These are phyloP conservation scores for Wolfiporia cocos DNA, from an alignment of 1,284 basidiomycete species.

Conservation along the genomic window DNA sequence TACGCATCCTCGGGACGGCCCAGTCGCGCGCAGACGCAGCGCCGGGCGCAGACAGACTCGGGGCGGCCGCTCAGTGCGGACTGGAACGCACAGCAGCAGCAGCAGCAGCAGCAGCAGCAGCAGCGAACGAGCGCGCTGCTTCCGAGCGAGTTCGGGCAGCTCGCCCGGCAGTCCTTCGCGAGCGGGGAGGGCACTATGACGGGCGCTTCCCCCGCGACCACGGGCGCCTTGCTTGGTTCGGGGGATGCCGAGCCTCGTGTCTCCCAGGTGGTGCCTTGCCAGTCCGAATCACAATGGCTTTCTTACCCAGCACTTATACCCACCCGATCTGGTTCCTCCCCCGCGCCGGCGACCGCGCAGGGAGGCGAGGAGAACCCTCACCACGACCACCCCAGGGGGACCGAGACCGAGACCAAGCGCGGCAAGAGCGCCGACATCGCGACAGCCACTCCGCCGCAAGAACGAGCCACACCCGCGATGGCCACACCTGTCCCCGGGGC, in stretches of 20 bases:
- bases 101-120: no score
- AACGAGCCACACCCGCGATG: slow-evolving; percentile 7
- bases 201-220: slow-evolving; percentile 26
- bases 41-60: no score
- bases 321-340: slow-evolving; percentile 9
- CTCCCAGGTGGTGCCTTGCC: slow-evolving; percentile 16
- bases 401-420: neutral
- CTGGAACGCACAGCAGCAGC: slow-evolving; percentile 29
- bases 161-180: slow-evolving; percentile 27
- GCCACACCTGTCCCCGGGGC: slow-evolving; percentile 35
- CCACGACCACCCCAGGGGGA: neutral
- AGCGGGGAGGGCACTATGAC: slow-evolving; percentile 32
- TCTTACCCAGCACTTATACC: slow-evolving; percentile 24
- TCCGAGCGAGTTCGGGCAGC: slow-evolving; percentile 31
- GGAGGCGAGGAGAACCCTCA: slow-evolving; percentile 13
- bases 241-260: slow-evolving; percentile 18
- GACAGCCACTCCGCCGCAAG: neutral
- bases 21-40: neutral
- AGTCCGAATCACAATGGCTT: slow-evolving; percentile 12
- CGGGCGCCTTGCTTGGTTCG: slow-evolving; percentile 8
- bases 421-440: neutral
- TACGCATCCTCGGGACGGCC: slow-evolving; percentile 6
- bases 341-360: slow-evolving; percentile 14
- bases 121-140: slow-evolving; percentile 12
- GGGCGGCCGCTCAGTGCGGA: slow-evolving; percentile 31